Percentiles rank a stretch among this genome's conserved stretches.
Evolutionary conservation across 2,329 filamentous ascomycete species (phyloP).

Genomic region (Botrytis tulipae): DNA sequence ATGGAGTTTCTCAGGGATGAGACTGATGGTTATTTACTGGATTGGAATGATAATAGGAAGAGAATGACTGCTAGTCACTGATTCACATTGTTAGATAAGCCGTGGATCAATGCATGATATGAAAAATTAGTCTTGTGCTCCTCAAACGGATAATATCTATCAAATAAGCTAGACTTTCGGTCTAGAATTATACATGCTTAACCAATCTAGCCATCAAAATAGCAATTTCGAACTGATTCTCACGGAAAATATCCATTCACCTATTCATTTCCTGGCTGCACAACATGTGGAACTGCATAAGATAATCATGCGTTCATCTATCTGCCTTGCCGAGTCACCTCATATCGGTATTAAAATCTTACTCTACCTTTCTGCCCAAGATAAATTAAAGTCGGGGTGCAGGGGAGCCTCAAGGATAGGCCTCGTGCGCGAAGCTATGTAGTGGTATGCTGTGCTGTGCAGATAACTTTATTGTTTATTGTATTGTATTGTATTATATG

Average conservation of each 20-base stretch:
- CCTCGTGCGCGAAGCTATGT: background rate
- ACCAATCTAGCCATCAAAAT: background rate
- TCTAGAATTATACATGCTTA: background rate
- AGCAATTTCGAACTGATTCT: background rate
- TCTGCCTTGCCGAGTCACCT: conserved; percentile 3
- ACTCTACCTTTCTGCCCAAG: background rate
- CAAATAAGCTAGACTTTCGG: background rate
- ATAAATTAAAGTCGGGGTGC: background rate
- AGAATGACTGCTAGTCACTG: background rate
- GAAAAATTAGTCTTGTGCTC: background rate
- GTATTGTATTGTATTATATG: background rate
- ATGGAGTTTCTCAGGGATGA: background rate
- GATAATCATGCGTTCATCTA: background rate
- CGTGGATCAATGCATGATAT: background rate
- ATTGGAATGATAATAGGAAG: fast-evolving
- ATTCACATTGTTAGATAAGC: background rate
- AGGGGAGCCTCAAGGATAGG: background rate
- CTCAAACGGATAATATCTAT: background rate
- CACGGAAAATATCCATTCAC: background rate
- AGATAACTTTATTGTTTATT: background rate
- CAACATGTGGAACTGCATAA: background rate
- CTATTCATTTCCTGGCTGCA: background rate
- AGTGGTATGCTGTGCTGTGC: background rate
- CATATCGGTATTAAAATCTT: background rate
- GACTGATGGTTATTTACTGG: background rate